Evolutionary conservation across 805 yeast genomes (phyloP), one percentile per base, ranked within the genome.

Genomic region (Metahyphopichia silvanorum): DNA sequence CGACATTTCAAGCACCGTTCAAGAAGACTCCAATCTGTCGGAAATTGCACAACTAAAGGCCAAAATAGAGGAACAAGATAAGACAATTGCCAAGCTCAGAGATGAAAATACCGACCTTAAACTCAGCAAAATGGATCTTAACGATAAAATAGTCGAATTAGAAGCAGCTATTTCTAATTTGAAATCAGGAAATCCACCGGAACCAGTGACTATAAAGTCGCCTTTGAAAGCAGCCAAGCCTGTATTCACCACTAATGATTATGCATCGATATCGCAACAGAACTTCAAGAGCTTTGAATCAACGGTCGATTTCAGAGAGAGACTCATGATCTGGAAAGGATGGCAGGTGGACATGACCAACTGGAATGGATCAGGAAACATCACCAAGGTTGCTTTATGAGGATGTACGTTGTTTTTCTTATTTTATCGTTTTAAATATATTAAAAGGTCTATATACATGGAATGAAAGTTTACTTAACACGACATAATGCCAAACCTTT

Each of bases 261-360:
- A 54, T 40, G 64, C 69, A 2, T 42, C 55, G 2, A 31, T 25
- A 6, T 47, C 59, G 8, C 53, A 49, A 21, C 60, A 49, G 26
- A 39, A 40, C 34, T 35, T 47, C 24, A 37, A 35, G 12, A 30
- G 33, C 11, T 33, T 39, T 8, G 35, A 42, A 10, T 35, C 39
- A 13, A 73, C 77, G 5, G 71, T 71, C 9, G 79, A 77, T 45
- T 69, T 76, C 42, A 66, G 72, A 40, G 80, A 77, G 34, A 67
- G 73, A 27, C 58, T 89, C 43, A 66, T 70, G 51, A 77, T 76
- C 43, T 89, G 94, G 94, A 79, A 78, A 43, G 79, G 76, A 30
- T 89, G 89, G 88, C 86, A 82, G 49, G 73, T 87, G 3, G 96
- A 89, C 49, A 85, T 89, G 94, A 71, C 86, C 16, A 47, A 54